Evolutionary conservation across 176 grass and related monocot species (phyloP).

Genomic region (Juncus inflexus): DNA sequence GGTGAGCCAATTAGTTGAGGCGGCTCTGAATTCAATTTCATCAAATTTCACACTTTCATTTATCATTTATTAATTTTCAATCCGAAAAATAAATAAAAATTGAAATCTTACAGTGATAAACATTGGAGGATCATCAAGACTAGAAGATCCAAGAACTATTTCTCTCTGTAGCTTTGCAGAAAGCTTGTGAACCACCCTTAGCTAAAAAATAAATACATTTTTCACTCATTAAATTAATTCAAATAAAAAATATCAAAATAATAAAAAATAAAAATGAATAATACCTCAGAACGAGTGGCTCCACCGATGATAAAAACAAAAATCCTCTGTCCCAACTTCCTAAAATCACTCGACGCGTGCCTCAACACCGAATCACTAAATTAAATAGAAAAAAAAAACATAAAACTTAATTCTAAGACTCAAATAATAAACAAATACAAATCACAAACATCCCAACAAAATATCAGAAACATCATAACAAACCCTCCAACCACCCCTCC

Average conservation of each 20-base stretch:
- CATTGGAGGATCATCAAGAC: conserved; percentile 71
- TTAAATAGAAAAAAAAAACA: conserved; percentile 10
- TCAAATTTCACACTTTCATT: too few species aligned
- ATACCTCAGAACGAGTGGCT: conserved; percentile 72
- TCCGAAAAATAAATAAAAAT: background rate
- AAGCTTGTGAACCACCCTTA: conserved; percentile 69
- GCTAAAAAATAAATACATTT: conserved; percentile 32
- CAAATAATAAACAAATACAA: background rate
- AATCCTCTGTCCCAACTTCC: conserved; percentile 59
- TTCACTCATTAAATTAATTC: conserved; percentile 9
- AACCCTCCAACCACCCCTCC: too few species aligned
- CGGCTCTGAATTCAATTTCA: too few species aligned
- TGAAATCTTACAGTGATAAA: conserved; percentile 69
- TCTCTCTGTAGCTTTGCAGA: conserved; percentile 68
- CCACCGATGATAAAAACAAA: conserved; percentile 83
- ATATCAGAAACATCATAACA: too few species aligned
- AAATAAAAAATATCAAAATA: background rate
- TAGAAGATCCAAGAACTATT: conserved; percentile 76
- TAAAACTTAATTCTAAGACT: conserved; percentile 1
- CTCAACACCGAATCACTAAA: conserved; percentile 72
- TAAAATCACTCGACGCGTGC: conserved; percentile 65
- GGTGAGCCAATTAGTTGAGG: too few species aligned
- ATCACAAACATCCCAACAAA: background rate
- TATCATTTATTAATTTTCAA: too few species aligned
- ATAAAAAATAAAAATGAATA: background rate